Evolutionary conservation across 805 yeast genomes (phyloP).

Genomic region (Pichia thaimueangensis): DNA sequence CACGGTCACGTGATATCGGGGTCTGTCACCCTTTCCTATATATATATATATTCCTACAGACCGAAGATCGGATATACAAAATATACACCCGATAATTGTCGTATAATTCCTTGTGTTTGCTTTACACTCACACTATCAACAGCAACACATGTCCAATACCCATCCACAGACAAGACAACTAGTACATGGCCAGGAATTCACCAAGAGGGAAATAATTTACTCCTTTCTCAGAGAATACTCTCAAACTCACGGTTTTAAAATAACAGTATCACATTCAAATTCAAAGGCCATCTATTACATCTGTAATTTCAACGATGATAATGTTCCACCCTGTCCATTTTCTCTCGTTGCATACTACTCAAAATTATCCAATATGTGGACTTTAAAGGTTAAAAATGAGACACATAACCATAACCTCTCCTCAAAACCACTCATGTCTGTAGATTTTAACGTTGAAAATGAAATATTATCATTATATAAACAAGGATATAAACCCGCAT

Average conservation of each 20-base stretch:
- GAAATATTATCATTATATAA: not conserved
- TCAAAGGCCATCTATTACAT: slow-evolving; percentile 54
- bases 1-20: too few species aligned
- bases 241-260: slow-evolving; percentile 51
- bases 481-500: not conserved
- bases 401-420: not conserved
- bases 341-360: slow-evolving; percentile 53
- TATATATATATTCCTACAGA: too few species aligned
- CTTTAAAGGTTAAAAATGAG: slow-evolving; percentile 41
- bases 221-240: slow-evolving; percentile 52
- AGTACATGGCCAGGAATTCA: slow-evolving; percentile 37
- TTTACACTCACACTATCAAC: too few species aligned
- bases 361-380: slow-evolving; percentile 45
- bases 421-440: not conserved
- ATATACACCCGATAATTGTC: too few species aligned
- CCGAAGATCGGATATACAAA: too few species aligned
- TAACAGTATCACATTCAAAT: slow-evolving; percentile 54
- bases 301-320: slow-evolving; percentile 52
- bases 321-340: slow-evolving; percentile 51
- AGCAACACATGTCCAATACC: too few species aligned
- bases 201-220: slow-evolving; percentile 42
- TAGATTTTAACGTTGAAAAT: not conserved
- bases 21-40: too few species aligned
- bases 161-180: not conserved
- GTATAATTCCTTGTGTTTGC: too few species aligned